These are phyloP conservation scores for Funneliformis mosseae DNA, from an alignment of 192 early-diverging fungal genomes.

Conservation along the genomic window DNA sequence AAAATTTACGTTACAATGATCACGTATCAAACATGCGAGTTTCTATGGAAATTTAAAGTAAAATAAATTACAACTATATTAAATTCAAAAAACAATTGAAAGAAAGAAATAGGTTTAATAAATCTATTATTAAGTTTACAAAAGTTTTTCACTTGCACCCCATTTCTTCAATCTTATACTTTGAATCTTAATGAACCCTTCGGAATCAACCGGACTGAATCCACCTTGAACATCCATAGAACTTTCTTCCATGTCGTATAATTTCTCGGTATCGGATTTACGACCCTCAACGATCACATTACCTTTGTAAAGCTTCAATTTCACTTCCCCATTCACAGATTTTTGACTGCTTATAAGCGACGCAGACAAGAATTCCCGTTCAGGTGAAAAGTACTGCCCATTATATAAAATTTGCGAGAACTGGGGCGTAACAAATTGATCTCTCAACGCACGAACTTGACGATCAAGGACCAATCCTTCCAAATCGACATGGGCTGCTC, in stretches of 20 bases:
- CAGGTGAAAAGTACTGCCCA: slow-evolving; percentile 95
- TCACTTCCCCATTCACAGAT: slow-evolving; percentile 89
- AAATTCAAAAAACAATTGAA: too few species aligned
- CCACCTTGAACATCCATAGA: slow-evolving; percentile 95
- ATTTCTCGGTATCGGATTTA: slow-evolving; percentile 68
- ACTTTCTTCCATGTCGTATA: slow-evolving; percentile 95
- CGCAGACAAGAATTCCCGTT: slow-evolving; percentile 87
- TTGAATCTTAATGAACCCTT: slow-evolving; percentile 98
- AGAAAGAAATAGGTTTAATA: too few species aligned
- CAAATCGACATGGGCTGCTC: slow-evolving; percentile 92
- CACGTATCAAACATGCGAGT: too few species aligned
- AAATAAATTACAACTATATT: too few species aligned
- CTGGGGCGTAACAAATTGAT: slow-evolving; percentile 86
- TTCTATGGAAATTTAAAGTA: too few species aligned
- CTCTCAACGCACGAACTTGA: slow-evolving; percentile 90
- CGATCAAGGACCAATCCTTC: slow-evolving; percentile 96
- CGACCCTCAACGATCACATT: slow-evolving; percentile 88
- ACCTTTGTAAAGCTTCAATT: slow-evolving; percentile 97
- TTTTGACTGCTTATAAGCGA: slow-evolving; percentile 82
- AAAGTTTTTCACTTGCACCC: slow-evolving; percentile 35
- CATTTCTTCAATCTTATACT: slow-evolving; percentile 93
- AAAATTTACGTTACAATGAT: too few species aligned
- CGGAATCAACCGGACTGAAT: slow-evolving; percentile 89
- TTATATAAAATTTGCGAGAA: slow-evolving; percentile 86
- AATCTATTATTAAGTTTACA: too few species aligned